phyloP scores from a whole-genome alignment of 768 basidiomycete species.

The Tulasnella sp. region DNA sequence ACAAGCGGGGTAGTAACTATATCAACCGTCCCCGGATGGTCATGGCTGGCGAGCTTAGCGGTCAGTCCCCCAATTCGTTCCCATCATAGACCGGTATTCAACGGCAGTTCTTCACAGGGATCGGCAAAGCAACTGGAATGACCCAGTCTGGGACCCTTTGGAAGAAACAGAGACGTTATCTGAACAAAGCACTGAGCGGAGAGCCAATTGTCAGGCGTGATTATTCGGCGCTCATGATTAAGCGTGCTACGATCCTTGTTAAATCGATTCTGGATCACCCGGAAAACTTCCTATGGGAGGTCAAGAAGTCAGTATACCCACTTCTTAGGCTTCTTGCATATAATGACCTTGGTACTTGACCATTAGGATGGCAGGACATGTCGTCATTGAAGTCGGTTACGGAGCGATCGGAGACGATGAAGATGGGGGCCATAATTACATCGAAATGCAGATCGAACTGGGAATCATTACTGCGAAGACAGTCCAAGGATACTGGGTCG shows the following conservation, averaged over 20 bases:
- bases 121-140: not conserved
- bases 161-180: not conserved
- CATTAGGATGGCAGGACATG: not conserved
- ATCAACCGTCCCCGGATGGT: conserved; percentile 40
- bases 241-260: not conserved
- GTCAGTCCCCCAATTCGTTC: not conserved
- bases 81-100: not conserved
- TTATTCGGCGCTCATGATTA: not conserved
- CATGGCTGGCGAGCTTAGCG: conserved; percentile 31
- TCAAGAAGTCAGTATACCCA: not conserved
- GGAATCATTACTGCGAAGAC: not conserved
- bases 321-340: not conserved
- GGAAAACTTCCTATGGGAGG: not conserved
- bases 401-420: not conserved
- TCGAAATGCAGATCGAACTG: not conserved
- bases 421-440: conserved; percentile 37
- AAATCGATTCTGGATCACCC: not conserved
- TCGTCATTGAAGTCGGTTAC: not conserved
- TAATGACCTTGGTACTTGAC: not conserved
- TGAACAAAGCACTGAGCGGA: not conserved
- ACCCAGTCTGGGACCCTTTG: not conserved
- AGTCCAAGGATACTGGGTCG: conserved; percentile 27
- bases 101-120: not conserved
- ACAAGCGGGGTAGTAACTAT: conserved; percentile 45
- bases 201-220: not conserved